Conservation (phyloP, 352 stramenopile species). For the Phytophthora sojae region DNA sequence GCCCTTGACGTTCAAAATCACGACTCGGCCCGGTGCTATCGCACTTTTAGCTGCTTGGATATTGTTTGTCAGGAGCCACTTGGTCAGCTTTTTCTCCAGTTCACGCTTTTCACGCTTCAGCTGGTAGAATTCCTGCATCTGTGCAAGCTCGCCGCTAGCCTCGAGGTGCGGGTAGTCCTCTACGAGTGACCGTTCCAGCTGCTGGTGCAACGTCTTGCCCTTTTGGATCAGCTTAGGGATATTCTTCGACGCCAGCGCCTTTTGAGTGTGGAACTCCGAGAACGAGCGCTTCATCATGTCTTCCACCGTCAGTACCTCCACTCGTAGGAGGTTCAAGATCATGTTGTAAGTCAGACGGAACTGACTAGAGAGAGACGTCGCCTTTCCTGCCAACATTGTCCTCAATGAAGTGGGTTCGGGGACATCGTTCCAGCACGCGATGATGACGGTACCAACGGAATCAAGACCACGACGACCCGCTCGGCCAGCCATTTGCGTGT, state of each 20-base stretch:
- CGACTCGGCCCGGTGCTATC: conserved; percentile 67
- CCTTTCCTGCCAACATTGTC: conserved; percentile 96
- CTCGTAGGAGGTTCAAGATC: conserved; percentile 97
- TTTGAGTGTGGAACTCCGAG: conserved; percentile 96
- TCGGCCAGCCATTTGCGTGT: conserved; percentile 98
- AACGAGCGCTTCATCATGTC: conserved; percentile 99
- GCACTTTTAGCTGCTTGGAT: conserved; percentile 66
- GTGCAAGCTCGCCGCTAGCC: conserved; percentile 58
- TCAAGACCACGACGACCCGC: conserved; percentile 98
- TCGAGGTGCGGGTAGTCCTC: conserved; percentile 77
- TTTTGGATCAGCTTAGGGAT: conserved; percentile 82
- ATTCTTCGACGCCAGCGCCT: conserved; percentile 79
- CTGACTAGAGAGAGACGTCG: conserved; percentile 95
- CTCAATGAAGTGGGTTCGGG: conserved; percentile 94
- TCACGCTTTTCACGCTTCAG: conserved; percentile 76
- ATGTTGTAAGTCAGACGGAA: conserved; percentile 99
- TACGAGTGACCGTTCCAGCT: conserved; percentile 53
- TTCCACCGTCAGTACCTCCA: conserved; percentile 89
- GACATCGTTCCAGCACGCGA: conserved; percentile 98
- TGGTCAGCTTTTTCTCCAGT: conserved; percentile 76
- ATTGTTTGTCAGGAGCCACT: conserved; percentile 76
- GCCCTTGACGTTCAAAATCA: conserved; percentile 74
- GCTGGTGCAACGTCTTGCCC: conserved; percentile 57
- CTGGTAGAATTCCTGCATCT: conserved; percentile 75
- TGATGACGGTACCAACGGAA: conserved; percentile 96